A percentile compares a stretch with the other conserved stretches of the same genome.
Conservation (phyloP, 2,329 filamentous ascomycete species). For the Daldinia eschscholtzii region DNA sequence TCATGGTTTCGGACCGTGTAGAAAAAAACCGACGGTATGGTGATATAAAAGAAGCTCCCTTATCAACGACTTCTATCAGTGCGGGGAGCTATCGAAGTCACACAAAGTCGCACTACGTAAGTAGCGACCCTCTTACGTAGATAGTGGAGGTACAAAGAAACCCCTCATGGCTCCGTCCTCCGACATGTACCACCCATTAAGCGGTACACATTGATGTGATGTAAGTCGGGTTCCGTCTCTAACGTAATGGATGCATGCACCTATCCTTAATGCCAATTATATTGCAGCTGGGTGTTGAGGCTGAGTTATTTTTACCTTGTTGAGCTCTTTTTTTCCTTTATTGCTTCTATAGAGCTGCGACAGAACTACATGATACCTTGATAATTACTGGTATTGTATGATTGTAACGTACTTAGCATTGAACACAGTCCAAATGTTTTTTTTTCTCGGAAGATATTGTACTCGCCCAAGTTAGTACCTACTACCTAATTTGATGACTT, state of each 20-base stretch:
- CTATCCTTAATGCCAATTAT: slow-evolving; percentile 1
- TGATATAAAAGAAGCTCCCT: slow-evolving; percentile 36
- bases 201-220: not conserved
- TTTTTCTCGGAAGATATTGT: not conserved
- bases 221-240: not conserved
- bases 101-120: slow-evolving; percentile 13
- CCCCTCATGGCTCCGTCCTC: slow-evolving; percentile 37
- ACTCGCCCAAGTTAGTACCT: not conserved
- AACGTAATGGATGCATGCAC: slow-evolving; percentile 4
- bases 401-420: not conserved
- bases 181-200: slow-evolving; percentile 13
- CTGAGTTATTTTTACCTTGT: slow-evolving; percentile 37
- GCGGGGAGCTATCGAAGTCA: slow-evolving; percentile 32
- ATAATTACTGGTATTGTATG: not conserved
- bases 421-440: not conserved
- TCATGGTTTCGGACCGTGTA: slow-evolving; percentile 16
- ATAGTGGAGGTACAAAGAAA: slow-evolving; percentile 32
- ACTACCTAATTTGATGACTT: not conserved
- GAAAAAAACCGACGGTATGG: slow-evolving; percentile 19
- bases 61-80: slow-evolving; percentile 37
- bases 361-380: too few relatives aligned
- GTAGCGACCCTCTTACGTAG: slow-evolving; percentile 35
- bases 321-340: slow-evolving; percentile 26
- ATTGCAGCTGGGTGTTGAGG: slow-evolving; percentile 36
- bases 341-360: not conserved